Evolutionary conservation across 2,329 filamentous ascomycete species (phyloP), one percentile per base, ranked within the genome.

Genomic region (Dendrostoma leiphaemia): DNA sequence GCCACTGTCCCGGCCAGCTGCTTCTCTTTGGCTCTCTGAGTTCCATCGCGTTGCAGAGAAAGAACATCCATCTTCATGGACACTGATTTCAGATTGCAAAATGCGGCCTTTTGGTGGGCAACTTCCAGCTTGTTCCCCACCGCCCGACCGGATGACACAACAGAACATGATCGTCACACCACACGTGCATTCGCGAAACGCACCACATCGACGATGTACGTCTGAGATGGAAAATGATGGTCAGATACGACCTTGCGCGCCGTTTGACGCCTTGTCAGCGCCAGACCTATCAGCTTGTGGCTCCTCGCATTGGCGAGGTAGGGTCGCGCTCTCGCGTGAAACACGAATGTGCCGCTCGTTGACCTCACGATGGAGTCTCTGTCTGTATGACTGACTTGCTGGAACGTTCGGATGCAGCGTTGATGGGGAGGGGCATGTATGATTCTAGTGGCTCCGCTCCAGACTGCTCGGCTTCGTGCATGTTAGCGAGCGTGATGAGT

Each of bases 331-430:
- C 35, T 32, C 21, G 45, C 40, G 28, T 8, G 47, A 34, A 31
- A 35, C 54, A 38, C 54, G 49, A 53, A 38, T 8, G 4, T 29
- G 40, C 44, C 21, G 44, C 38, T 32, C 17, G 24, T 37, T 46
- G 37, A 24, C n/a, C 32, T 26, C 41, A 26, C 15, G 43, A 31
- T 31, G 54, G 53, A 28, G 38, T 46, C 38, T 31, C 37, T 26
- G n/a, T 8, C 29, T 34, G 31, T 48, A n/a, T n/a, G n/a, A n/a
- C n/a, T 26, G 45, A 21, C 32, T 19, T 28, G 21, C 44, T 56
- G 45, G 54, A 53, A 56, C 37, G 29, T 49, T 56, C 45, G 45
- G 54, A 43, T 46, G 44, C 26, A 47, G 43, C 43, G 24, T 28
- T 12, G 24, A 34, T 23, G 7, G 23, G n/a, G 28, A n/a, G n/a